phyloP scores from a whole-genome alignment of 1,284 basidiomycete genomes.

The Microbotryum lychnidis-dioicae region DNA sequence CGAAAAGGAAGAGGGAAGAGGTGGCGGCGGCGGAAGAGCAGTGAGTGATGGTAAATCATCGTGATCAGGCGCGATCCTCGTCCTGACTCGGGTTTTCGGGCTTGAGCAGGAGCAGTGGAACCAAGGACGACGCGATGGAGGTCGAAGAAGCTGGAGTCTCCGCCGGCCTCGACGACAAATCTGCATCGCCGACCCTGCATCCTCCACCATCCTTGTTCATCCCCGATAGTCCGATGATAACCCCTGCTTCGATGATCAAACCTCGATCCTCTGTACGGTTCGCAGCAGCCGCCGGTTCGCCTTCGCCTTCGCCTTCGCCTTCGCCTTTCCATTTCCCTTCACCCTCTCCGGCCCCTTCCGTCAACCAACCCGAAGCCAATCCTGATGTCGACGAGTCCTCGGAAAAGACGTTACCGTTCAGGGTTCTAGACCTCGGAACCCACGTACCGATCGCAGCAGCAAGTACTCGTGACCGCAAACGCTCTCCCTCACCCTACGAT shows the following conservation, averaged over 20 bases:
- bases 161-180: too few relatives aligned
- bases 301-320: neutral
- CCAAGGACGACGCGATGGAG: too few relatives aligned
- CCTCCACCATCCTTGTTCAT: too few relatives aligned
- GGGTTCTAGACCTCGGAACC: neutral
- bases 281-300: neutral
- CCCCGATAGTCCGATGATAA: too few relatives aligned
- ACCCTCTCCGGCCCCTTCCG: neutral
- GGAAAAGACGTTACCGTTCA: neutral
- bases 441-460: neutral
- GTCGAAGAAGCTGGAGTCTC: too few relatives aligned
- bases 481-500: conserved; percentile 1
- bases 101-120: too few relatives aligned
- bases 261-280: too few relatives aligned
- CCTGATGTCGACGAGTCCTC: too few relatives aligned
- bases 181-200: too few relatives aligned
- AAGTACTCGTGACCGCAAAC: neutral
- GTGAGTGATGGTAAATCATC: neutral
- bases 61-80: neutral
- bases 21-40: neutral
- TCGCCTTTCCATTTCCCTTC: neutral
- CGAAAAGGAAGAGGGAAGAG: neutral
- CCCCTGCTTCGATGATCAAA: too few relatives aligned
- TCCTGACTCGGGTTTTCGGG: neutral
- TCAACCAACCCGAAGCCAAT: neutral